Base-by-base conservation (phyloP, 306 rosid genomes). In the Vigna mungo region DNA sequence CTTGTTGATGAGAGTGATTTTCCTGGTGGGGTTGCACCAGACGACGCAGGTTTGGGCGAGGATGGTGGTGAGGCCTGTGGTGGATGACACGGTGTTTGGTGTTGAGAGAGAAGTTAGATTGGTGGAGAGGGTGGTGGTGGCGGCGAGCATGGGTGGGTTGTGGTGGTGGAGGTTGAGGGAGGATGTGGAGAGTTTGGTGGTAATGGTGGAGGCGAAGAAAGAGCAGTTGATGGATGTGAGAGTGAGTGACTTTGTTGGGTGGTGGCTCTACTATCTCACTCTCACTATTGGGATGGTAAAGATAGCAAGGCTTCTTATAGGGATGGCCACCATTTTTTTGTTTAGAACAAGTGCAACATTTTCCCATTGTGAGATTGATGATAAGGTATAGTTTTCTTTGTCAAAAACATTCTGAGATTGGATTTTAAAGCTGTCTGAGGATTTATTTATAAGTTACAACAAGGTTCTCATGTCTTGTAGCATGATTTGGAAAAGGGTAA, bases 81-180 rank as follows among this genome's bases (percentile, higher is more conserved):
- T 95, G 67, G 93, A 95, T 41, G 97, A 95, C 78, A 84, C 96
- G 1, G 81, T 95, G 72, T 83, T 87, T 0, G 87, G 90, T 7
- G 86, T 23, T 5, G 64, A 4, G 6, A 80, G 85, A 52, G 58
- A 83, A 64, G 93, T 90, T 30, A 86, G 69, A 51, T 87, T 91
- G 96, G 66, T 63, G 16, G 96, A 86, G 54, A 85, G 82, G 76
- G 84, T 82, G 72, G 90, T 67, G 1, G 20, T 84, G 78, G 93
- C 91, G 0, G 81, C 66, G 6, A 80, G 93, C 81, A 78, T 90
- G 11, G 91, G 91, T 11, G 68, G 36, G 0, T 48, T 95, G 32
- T 95, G 98, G 98, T 95, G 91, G 87, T 92, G 92, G 98, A 85
- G 79, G 78, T 58, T 95, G 76, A 87, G 96, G 79, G 91, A 84